A percentile compares a stretch with the other conserved stretches of the same genome.
Evolutionary conservation across 371 early-diverging fungal species (phyloP).

Genomic region (Rhizopus stolonifer): DNA sequence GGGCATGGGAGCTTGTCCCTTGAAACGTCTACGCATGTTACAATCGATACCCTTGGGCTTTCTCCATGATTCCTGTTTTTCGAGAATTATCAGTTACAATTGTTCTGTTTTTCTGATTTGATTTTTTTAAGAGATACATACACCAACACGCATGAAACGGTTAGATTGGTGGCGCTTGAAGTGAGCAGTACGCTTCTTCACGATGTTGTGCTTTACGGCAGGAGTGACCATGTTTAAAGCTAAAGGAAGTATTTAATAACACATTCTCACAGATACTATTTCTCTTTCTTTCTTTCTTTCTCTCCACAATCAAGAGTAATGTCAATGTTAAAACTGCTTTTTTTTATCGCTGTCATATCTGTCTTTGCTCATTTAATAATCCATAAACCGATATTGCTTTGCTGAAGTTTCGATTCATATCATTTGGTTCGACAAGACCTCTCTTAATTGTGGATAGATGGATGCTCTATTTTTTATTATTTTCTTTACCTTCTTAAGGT

Average conservation of each 20-base stretch:
- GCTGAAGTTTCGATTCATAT: no score
- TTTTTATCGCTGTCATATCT: no score
- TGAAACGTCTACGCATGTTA: conserved; percentile 83
- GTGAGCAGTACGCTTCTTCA: conserved; percentile 98
- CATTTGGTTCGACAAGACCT: no score
- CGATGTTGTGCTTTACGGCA: conserved; percentile 88
- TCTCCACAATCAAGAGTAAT: not conserved
- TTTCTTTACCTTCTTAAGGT: conserved; percentile 3
- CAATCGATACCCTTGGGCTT: conserved; percentile 98
- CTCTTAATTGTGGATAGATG: conserved; percentile 3
- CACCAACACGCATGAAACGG: conserved; percentile 95
- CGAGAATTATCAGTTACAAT: no score
- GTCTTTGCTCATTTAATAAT: no score
- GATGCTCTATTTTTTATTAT: not conserved
- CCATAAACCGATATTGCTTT: no score
- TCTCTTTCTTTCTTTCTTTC: no score
- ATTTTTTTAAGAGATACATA: conserved; percentile 41
- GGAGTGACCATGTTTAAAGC: conserved; percentile 85
- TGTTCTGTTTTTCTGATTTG: not conserved
- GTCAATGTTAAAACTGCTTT: not conserved
- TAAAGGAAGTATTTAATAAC: no score
- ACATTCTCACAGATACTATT: no score
- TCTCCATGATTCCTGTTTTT: conserved; percentile 98
- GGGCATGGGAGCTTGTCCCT: conserved; percentile 98
- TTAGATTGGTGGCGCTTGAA: conserved; percentile 99